phyloP scores from a whole-genome alignment of 306 rosid genomes.

The Alnus glutinosa region DNA sequence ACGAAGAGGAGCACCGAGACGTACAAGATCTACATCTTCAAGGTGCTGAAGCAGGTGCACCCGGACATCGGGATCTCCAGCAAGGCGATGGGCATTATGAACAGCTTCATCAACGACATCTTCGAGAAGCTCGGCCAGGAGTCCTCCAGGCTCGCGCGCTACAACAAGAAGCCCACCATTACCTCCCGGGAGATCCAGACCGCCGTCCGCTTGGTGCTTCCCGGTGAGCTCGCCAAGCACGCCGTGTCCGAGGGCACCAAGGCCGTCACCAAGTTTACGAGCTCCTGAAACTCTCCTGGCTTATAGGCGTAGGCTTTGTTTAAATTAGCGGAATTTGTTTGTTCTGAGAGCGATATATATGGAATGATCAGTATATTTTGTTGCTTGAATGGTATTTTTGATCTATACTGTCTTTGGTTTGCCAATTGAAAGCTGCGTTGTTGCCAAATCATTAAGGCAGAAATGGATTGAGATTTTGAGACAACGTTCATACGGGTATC shows the following conservation, averaged over 20 bases:
- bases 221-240: conserved; percentile 78
- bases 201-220: conserved; percentile 68
- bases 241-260: conserved; percentile 83
- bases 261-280: conserved; percentile 75
- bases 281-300: conserved; percentile 39
- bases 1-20: conserved; percentile 66
- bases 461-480: too few species aligned
- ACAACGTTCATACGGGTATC: too few species aligned
- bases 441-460: too few species aligned
- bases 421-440: too few species aligned
- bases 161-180: conserved; percentile 75
- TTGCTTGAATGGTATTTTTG: too few species aligned
- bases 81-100: conserved; percentile 89
- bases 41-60: conserved; percentile 76
- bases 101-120: conserved; percentile 73
- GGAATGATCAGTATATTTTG: too few species aligned
- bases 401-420: too few species aligned
- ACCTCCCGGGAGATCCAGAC: conserved; percentile 78
- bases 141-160: conserved; percentile 58
- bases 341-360: not conserved
- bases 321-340: not conserved
- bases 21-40: conserved; percentile 81
- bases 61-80: conserved; percentile 79
- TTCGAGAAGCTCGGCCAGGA: conserved; percentile 86
- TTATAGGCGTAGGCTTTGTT: not conserved